These are phyloP conservation scores for Saccharomyces jurei DNA, from an alignment of 805 yeast genomes.

Conservation along the genomic window DNA sequence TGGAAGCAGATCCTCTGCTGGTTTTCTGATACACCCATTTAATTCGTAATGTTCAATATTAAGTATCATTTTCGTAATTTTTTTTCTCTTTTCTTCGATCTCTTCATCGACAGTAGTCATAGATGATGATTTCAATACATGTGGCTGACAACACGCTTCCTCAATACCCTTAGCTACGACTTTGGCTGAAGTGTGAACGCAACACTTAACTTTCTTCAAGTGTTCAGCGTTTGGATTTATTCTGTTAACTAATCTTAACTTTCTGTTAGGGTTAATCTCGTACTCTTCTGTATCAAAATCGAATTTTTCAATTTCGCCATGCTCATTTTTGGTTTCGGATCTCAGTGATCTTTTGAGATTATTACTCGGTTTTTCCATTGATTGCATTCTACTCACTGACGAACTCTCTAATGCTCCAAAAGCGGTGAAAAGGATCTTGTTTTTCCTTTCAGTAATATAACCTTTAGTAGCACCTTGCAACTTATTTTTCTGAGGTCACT, in stretches of 20 bases:
- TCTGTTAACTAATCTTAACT: constrained; percentile 10
- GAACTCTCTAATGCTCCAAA: not conserved
- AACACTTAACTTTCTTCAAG: not conserved
- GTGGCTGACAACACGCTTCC: not conserved
- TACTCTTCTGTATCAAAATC: constrained; percentile 31
- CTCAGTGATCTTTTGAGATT: constrained; percentile 8
- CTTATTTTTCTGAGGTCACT: not conserved
- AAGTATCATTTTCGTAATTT: constrained; percentile 18
- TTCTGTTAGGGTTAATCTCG: constrained; percentile 15
- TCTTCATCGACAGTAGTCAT: constrained; percentile 1
- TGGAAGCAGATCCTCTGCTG: constrained; percentile 37
- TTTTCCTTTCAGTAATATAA: not conserved
- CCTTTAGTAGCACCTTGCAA: not conserved
- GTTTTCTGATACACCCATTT: not conserved
- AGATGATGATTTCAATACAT: not conserved
- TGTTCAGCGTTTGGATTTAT: not conserved
- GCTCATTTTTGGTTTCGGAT: constrained; percentile 7
- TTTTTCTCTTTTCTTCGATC: constrained; percentile 8
- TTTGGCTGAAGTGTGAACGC: not conserved
- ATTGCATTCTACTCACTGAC: not conserved
- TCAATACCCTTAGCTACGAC: not conserved
- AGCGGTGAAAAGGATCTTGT: not conserved
- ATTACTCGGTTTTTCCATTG: not conserved
- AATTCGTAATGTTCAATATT: constrained; percentile 9
- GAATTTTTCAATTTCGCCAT: constrained; percentile 22